Conservation (phyloP, 768 basidiomycete species). For the Auricularia auricula-judae region DNA sequence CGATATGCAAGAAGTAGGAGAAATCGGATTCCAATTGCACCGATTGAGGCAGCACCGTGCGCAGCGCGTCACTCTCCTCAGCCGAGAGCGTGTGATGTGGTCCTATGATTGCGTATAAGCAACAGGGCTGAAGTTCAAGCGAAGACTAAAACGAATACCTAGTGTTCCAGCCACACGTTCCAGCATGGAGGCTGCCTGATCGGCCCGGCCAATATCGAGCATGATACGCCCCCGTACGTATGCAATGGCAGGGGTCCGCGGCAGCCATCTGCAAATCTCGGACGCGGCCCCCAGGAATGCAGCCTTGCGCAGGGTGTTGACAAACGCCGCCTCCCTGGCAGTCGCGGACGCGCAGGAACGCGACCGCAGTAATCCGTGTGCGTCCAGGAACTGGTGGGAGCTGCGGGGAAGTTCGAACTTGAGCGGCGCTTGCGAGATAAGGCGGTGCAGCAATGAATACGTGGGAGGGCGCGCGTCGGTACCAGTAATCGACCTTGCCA, state of each 20-base stretch:
- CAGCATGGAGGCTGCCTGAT: slow-evolving; percentile 62
- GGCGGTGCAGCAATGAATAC: slow-evolving; percentile 51
- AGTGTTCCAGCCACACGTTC: slow-evolving; percentile 68
- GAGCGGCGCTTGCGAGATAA: slow-evolving; percentile 36
- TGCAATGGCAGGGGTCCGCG: slow-evolving; percentile 60
- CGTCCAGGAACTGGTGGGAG: slow-evolving; percentile 51
- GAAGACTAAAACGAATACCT: slow-evolving; percentile 34
- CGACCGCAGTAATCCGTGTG: slow-evolving; percentile 54
- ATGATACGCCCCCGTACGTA: slow-evolving; percentile 64
- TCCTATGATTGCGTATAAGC: slow-evolving; percentile 6
- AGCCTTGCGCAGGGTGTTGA: slow-evolving; percentile 52
- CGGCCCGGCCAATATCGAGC: slow-evolving; percentile 53
- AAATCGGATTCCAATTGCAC: slow-evolving; percentile 50
- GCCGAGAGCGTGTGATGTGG: neutral
- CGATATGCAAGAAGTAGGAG: slow-evolving; percentile 67
- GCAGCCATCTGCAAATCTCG: slow-evolving; percentile 67
- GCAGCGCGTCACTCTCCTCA: slow-evolving; percentile 57
- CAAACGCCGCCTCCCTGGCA: slow-evolving; percentile 59
- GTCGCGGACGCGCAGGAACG: slow-evolving; percentile 58
- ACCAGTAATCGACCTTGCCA: slow-evolving; percentile 43
- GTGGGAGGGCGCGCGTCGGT: slow-evolving; percentile 35
- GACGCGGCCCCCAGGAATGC: slow-evolving; percentile 51
- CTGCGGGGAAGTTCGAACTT: slow-evolving; percentile 46
- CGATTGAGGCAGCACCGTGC: slow-evolving; percentile 43
- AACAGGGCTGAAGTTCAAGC: neutral